Base-by-base conservation (phyloP, 805 yeast genomes). In the Lipomyces anomalus region DNA sequence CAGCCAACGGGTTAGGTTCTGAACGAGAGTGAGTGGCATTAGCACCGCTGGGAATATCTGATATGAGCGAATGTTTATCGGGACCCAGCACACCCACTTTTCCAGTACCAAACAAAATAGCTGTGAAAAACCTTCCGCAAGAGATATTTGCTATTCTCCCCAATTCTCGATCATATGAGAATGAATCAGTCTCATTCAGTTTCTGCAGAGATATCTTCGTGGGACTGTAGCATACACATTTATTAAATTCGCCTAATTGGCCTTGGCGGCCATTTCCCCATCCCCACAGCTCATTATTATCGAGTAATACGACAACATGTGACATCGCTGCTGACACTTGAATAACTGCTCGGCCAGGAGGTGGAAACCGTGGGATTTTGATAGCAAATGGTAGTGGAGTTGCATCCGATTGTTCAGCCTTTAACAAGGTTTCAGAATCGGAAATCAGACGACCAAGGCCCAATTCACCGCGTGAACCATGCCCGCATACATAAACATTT, bases 191-290 rank as follows among this genome's bases (percentile, higher is more conserved):
- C 42, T n/a, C n/a, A n/a, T n/a, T n/a, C n/a, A n/a, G n/a, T n/a
- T n/a, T n/a, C 18, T 33, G 35, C 6, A 46, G 11, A 13, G 11
- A 16, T 5, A 40, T 20, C n/a, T 16, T 18, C n/a, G 23, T 22
- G 9, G 53, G 53, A 24, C 20, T 2, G 26, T 9, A 7, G 18
- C 26, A 45, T 16, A 30, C 42, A 2, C 22, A 22, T 11, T 30
- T 13, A 28, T 23, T 21, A 1, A 53, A 47, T 35, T 52, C 57
- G 0, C 71, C 67, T 3, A 67, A 51, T 40, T 81, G 86, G 1
- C 83, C 83, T 53, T 75, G 76, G 37, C 84, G 71, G 35, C 79
- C 72, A 47, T 73, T 74, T 0, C 95, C 86, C 89, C 87, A 78
- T 9, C 85, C 84, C 56, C 66, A 71, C 24, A 79, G 58, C 22